Percentiles rank a stretch among this genome's conserved stretches.
Conservation (phyloP, 768 basidiomycete species). For the Albatrellus ellisii region DNA sequence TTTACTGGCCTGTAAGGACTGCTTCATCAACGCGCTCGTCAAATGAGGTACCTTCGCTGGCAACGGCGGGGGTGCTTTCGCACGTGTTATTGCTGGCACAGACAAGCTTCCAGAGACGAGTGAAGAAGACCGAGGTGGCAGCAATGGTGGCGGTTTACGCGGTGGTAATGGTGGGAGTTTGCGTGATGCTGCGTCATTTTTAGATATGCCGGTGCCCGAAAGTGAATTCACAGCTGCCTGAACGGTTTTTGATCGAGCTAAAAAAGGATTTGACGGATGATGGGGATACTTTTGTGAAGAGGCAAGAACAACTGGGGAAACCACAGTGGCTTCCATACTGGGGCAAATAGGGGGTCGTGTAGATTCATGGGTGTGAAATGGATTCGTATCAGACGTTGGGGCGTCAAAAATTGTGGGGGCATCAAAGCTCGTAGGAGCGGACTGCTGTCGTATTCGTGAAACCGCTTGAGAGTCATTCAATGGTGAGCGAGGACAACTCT, state of each 20-base stretch:
- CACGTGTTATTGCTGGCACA: conserved; percentile 2
- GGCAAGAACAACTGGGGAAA: conserved; percentile 10
- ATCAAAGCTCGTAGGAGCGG: no score
- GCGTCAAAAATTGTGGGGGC: conserved; percentile 8
- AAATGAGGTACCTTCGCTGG: conserved; percentile 27
- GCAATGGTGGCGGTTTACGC: conserved; percentile 12
- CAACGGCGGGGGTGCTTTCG: conserved; percentile 13
- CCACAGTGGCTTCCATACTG: conserved; percentile 3
- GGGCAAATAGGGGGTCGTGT: conserved; percentile 12
- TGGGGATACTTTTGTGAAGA: conserved; percentile 5
- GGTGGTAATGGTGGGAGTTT: conserved; percentile 12
- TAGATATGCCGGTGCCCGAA: no score
- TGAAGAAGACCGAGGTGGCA: conserved; percentile 5
- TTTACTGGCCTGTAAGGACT: conserved; percentile 63
- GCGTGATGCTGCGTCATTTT: no score
- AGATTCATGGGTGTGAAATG: conserved; percentile 8
- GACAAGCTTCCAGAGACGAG: not conserved
- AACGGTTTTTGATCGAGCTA: conserved; percentile 7
- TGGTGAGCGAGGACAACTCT: no score
- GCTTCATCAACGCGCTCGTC: conserved; percentile 55
- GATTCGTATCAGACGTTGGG: conserved; percentile 13
- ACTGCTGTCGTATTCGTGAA: no score
- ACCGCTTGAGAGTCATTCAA: no score
- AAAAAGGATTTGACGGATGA: conserved; percentile 13
- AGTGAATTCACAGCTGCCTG: not conserved